Evolutionary conservation across 164 flowering plant genomes (phyloP), one percentile per base, ranked within the genome.

Genomic region (Houttuynia cordata): DNA sequence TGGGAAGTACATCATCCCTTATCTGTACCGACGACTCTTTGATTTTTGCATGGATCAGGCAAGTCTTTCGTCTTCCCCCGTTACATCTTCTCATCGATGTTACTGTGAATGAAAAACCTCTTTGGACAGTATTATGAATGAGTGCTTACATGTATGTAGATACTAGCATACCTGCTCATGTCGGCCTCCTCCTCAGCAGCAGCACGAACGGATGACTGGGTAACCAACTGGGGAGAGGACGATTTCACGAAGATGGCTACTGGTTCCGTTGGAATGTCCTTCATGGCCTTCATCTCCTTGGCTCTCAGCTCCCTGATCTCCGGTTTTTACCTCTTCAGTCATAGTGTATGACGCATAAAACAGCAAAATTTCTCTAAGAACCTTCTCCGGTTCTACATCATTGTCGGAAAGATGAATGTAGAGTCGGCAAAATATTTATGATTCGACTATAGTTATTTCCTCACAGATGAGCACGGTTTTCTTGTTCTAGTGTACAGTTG

Each of bases 161-260:
- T 82, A 56, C 67, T 92, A 45, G 85, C 98, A 13, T 92, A 92
- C 75, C 88, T 92, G 40, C 62, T 92, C 63, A 77, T 89, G 61
- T 92, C 98, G 19, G 85, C 98, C 58, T 78, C 98, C 45, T 87
- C 98, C 3, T 72, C 96, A 0, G 85, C 96, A 13, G 98, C 97
- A 23, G 78, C 96, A 3, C 75, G 95, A 55, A 91, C 84, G 25
- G 83, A 79, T 54, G 86, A 80, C 63, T 87, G 93, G 96, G 72
- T 73, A 55, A 65, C 82, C 9, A 84, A 87, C 39, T 92, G 96
- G 96, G 97, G 98, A 13, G 83, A 79, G 60, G 98, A 92, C 53
- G 78, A 79, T 67, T 89, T 92, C 77, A 89, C 98, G 3, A 71
- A 71, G 65, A 83, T 79, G 90, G 96, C 91, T 0, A 83, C 74